phyloP scores from a whole-genome alignment of 2,329 filamentous ascomycete genomes.

The Alternaria incomplexa region DNA sequence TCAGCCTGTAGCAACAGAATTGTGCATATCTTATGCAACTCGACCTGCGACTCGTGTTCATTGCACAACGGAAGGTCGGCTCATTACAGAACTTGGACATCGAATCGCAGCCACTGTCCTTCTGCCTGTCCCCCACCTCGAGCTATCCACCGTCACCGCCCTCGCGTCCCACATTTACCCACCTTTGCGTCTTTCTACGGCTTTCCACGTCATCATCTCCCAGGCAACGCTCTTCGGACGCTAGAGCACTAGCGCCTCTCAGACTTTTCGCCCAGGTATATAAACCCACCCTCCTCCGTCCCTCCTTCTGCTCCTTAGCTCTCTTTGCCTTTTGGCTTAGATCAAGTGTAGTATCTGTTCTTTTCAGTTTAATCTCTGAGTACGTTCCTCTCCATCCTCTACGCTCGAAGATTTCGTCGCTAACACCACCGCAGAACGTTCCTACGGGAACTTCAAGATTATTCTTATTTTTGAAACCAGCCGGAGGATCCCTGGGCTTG shows the following conservation, averaged over 20 bases:
- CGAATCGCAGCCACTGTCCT: not conserved
- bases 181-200: not conserved
- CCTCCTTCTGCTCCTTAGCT: constrained; percentile 9
- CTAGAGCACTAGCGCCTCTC: not conserved
- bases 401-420: not conserved
- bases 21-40: not conserved
- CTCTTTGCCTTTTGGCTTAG: constrained; percentile 25
- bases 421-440: not conserved
- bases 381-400: constrained; percentile 65
- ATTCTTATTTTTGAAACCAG: constrained; percentile 4
- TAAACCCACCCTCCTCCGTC: constrained; percentile 1
- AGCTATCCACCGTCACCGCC: not conserved
- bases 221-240: not conserved
- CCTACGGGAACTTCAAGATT: constrained; percentile 8
- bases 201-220: not conserved
- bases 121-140: not conserved
- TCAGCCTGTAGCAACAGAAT: not conserved
- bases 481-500: not conserved
- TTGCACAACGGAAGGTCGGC: not conserved
- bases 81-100: not conserved
- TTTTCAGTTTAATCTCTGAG: constrained; percentile 74
- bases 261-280: not conserved
- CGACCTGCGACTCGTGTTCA: not conserved
- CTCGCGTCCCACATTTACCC: not conserved
- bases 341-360: constrained; percentile 74